Evolutionary conservation across 106 monocot species (phyloP).

Genomic region (Cymbidium sinense): DNA sequence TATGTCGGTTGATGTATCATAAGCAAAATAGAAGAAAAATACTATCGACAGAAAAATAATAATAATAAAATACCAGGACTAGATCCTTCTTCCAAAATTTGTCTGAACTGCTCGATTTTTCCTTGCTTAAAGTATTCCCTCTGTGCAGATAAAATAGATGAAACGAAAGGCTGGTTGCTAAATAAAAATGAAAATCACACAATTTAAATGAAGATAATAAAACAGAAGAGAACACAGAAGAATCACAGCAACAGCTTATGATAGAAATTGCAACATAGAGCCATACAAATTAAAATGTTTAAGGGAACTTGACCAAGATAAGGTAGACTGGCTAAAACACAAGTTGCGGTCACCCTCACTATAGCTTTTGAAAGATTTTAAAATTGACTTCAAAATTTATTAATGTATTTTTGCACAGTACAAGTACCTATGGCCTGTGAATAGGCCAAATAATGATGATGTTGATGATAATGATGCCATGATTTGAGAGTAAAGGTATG

Average conservation of each 20-base stretch:
- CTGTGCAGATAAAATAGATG: conserved; percentile 28
- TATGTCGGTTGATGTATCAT: not conserved
- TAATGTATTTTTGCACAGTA: too few species aligned
- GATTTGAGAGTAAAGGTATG: not conserved
- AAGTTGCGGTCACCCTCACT: not conserved
- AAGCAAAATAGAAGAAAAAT: not conserved
- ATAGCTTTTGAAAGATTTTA: too few species aligned
- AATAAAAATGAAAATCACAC: not conserved
- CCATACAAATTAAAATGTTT: not conserved
- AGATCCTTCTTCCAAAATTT: conserved; percentile 97
- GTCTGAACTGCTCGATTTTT: conserved; percentile 80
- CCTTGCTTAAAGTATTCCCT: conserved; percentile 99
- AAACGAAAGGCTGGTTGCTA: not conserved
- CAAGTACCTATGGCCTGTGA: not conserved
- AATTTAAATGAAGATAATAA: not conserved
- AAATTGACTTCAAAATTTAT: too few species aligned
- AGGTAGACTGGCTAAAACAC: not conserved
- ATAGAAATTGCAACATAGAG: not conserved
- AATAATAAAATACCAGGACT: conserved; percentile 81
- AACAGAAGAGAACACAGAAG: not conserved
- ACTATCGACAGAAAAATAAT: not conserved
- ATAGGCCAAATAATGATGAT: not conserved
- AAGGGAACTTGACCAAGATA: not conserved
- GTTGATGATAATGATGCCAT: not conserved
- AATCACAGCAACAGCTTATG: not conserved